Evolutionary conservation across 78 protist species (phyloP), one percentile per base, ranked within the genome.

Genomic region (Pelomyxa schiedti): DNA sequence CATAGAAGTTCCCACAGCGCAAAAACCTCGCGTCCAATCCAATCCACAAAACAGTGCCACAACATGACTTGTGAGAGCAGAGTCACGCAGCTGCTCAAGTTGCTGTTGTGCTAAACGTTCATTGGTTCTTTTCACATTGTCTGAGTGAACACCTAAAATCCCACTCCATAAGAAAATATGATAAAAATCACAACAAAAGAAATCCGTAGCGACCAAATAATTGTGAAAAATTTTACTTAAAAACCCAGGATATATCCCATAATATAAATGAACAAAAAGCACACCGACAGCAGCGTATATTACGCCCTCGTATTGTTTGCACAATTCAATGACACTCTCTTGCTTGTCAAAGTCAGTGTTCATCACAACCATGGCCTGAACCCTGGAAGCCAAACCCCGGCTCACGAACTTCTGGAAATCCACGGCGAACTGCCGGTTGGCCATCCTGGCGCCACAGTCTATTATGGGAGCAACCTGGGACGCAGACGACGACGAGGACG

Each of bases 51-150:
- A 41, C 4, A 66, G 5, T 24, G 70, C 70, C 6, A 66, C 36
- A 1, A n/a, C 36, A 41, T 8, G 2, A 3, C 2, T 1, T 1
- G 7, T 28, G 30, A 2, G 2, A 2, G 70, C 70, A 1, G 38
- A 1, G 5, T 9, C 2, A 2, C 4, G 32, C 6, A 28, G 2
- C 5, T 39, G 1, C 70, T 6, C 70, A 24, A 66, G 2, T 41
- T 8, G 7, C 28, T 24, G 52, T 4, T 8, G 35, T 5, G 36
- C 52, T n/a, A 3, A n/a, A 1, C 36, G n/a, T 2, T 66, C 4
- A 24, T 66, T 66, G 5, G 70, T 66, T n/a, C 70, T 39, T 4
- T 66, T 8, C 2, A 66, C 70, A 41, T 66, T 66, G 70, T 66
- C 70, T 8, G 70, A 41, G 7, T 66, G 70, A 2, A 66, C 7